Percentiles rank a stretch among this genome's conserved stretches.
phyloP scores from a whole-genome alignment of 768 basidiomycete genomes.

The Hericium alpestre region DNA sequence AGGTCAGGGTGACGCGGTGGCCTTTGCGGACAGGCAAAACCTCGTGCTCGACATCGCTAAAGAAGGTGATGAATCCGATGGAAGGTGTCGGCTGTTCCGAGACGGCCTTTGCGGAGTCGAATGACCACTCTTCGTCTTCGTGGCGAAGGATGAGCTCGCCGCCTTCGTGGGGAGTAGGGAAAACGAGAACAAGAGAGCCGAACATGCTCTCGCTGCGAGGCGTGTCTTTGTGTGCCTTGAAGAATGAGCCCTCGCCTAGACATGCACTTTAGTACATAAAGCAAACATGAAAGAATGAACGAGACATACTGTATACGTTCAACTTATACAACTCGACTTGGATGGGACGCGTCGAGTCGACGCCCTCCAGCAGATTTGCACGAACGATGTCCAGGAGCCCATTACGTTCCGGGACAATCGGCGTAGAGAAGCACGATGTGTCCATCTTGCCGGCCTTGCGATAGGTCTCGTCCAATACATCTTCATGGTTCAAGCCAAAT shows the following conservation, averaged over 20 bases:
- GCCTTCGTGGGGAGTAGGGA: conserved; percentile 36
- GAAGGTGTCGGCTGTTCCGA: conserved; percentile 4
- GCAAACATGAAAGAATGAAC: neutral
- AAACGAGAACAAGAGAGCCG: conserved; percentile 41
- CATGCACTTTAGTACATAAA: neutral
- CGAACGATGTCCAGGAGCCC: conserved; percentile 21
- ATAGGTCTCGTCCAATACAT: conserved; percentile 34
- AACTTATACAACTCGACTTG: conserved; percentile 32
- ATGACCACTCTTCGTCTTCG: conserved; percentile 22
- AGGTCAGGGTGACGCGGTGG: conserved; percentile 34
- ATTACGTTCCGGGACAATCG: conserved; percentile 19
- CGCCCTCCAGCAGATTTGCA: conserved; percentile 15
- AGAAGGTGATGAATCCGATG: conserved; percentile 32
- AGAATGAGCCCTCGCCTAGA: conserved; percentile 33
- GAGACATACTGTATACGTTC: conserved; percentile 31
- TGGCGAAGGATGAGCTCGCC: conserved; percentile 31
- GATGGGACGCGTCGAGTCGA: conserved; percentile 14
- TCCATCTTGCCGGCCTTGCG: conserved; percentile 38
- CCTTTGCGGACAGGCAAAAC: conserved; percentile 32
- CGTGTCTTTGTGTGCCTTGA: conserved; percentile 41
- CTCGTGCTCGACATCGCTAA: conserved; percentile 36
- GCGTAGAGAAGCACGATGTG: conserved; percentile 22
- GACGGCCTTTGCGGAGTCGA: conserved; percentile 27
- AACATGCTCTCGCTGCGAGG: conserved; percentile 35
- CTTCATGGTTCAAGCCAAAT: conserved; percentile 27